A percentile compares a stretch with the other conserved stretches of the same genome.
Evolutionary conservation across 192 early-diverging fungal species (phyloP).

Genomic region (Thamnidium elegans): DNA sequence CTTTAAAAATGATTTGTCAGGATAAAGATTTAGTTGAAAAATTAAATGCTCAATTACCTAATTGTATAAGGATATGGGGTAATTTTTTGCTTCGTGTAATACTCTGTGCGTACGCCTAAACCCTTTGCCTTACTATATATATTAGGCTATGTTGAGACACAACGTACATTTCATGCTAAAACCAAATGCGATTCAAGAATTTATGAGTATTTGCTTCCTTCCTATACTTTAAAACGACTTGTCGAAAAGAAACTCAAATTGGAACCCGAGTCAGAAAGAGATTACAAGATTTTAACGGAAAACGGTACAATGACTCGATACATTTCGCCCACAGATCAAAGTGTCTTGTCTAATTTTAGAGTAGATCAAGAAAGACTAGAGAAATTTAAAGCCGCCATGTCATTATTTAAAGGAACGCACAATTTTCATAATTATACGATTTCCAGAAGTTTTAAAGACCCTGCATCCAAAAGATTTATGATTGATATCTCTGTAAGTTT

Average conservation of each 20-base stretch:
- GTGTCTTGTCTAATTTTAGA: conserved; percentile 58
- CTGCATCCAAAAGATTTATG: conserved; percentile 77
- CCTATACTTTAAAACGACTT: conserved; percentile 71
- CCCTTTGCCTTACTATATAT: not conserved
- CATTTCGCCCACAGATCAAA: conserved; percentile 57
- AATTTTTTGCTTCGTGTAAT: not conserved
- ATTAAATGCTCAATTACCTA: conserved; percentile 80
- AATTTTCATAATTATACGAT: conserved; percentile 97
- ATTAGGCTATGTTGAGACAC: conserved; percentile 67
- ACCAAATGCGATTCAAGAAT: conserved; percentile 88
- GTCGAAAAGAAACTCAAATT: conserved; percentile 1
- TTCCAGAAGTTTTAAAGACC: conserved; percentile 70
- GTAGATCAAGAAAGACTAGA: conserved; percentile 57
- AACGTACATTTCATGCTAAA: conserved; percentile 86
- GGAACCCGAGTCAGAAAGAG: conserved; percentile 3
- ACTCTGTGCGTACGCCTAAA: not conserved
- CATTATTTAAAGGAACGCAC: conserved; percentile 79
- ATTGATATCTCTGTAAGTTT: conserved; percentile 65
- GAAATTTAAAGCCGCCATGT: conserved; percentile 65
- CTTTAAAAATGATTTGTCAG: conserved; percentile 88
- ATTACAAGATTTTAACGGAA: not conserved
- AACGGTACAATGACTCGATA: not conserved
- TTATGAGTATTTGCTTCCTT: conserved; percentile 96
- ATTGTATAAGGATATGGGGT: conserved; percentile 90
- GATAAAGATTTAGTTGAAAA: conserved; percentile 68